Base-by-base conservation (phyloP, 129 eudicot species). In the Lonicera japonica region DNA sequence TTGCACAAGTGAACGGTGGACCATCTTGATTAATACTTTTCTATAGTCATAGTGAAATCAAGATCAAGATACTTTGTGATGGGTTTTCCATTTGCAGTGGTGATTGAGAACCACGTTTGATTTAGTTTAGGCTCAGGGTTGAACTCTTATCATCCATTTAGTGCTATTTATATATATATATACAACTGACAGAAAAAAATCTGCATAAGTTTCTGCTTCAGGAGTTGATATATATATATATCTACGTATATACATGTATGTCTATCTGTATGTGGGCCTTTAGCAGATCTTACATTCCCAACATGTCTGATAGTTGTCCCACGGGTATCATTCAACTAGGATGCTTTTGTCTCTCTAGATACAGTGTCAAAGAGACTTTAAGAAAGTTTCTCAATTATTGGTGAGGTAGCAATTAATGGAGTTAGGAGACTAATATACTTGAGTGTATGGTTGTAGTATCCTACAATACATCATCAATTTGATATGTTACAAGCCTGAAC, bases 1-100 rank as follows among this genome's bases (percentile, higher is more conserved):
- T 70, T 70, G 73, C 68, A 68, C 63, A 0, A 53, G 69, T 58
- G n/a, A 66, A 8, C 60, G 17, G 57, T 55, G 75, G 74, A 61
- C 84, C 78, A 72, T 71, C 47, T 22, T 36, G 58, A 43, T 24
- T 25, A 66, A 76, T 83, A 66, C 86, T 68, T n/a, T 83, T 70
- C 83, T 29, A 29, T 29, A 79, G 85, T 39, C 62, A 16, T 67
- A 47, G 67, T 62, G 64, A 68, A n/a, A 50, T 63, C 70, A 66
- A 71, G 66, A 56, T 67, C 48, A 25, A 60, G 21, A 43, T 71
- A 61, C 66, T 71, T 71, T 67, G 36, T 5, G 24, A 25, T 51
- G 40, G 54, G 60, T 48, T 69, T 72, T 56, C 67, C 67, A 67
- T 72, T 71, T 11, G 43, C 56, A 13, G 51, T 40, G 23, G 22